phyloP scores from a whole-genome alignment of 2,329 filamentous ascomycete species.

The Penicillium hesseltinei region DNA sequence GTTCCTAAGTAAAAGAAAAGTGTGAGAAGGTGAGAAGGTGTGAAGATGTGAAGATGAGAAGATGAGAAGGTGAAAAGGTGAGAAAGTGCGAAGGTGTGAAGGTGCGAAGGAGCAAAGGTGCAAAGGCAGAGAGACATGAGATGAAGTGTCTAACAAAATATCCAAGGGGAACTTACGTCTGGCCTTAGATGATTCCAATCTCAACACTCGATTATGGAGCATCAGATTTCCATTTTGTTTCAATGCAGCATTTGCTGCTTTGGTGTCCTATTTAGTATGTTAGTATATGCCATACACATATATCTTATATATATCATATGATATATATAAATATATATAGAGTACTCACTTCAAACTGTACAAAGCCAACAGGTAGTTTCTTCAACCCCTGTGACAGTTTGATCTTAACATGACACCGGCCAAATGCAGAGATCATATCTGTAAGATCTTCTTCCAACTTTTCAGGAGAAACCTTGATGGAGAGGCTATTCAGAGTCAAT shows the following conservation, averaged over 20 bases:
- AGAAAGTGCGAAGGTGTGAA: background rate
- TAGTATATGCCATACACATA: background rate
- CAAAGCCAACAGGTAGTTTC: conserved; percentile 38
- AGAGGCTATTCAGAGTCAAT: conserved; percentile 25
- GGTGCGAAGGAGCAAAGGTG: background rate
- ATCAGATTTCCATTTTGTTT: background rate
- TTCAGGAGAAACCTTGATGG: conserved; percentile 25
- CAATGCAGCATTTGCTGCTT: conserved; percentile 12
- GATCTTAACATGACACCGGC: conserved; percentile 38
- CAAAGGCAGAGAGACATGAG: background rate
- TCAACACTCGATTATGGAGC: background rate
- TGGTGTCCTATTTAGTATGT: background rate
- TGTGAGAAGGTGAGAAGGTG: background rate
- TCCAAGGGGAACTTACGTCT: background rate
- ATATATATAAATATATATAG: background rate
- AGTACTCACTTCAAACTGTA: conserved; percentile 38
- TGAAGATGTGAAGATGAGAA: background rate
- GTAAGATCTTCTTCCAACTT: conserved; percentile 32
- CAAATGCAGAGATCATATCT: conserved; percentile 30
- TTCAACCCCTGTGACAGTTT: conserved; percentile 27
- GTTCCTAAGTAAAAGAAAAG: background rate
- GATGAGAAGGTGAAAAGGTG: background rate
- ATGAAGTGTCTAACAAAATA: background rate
- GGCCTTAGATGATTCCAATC: conserved; percentile 1
- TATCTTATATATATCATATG: background rate